phyloP scores from a whole-genome alignment of 2,329 filamentous ascomycete genomes.

The Apiospora pterosperma region DNA sequence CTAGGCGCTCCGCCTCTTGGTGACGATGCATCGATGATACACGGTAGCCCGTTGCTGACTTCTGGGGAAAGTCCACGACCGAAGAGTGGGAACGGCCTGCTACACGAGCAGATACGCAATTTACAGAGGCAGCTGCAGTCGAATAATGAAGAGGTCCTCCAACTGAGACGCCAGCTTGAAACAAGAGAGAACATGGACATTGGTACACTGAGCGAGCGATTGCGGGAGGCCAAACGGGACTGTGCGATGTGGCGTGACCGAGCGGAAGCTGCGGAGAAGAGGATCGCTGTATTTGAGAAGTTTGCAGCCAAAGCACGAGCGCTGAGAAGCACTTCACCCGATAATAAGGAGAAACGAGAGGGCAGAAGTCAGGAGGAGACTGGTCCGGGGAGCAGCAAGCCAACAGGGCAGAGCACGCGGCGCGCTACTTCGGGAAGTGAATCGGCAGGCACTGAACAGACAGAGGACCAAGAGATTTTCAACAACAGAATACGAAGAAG shows the following conservation, averaged over 20 bases:
- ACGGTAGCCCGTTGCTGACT: neutral
- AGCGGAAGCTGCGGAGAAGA: constrained; percentile 53
- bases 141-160: constrained; percentile 42
- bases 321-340: neutral
- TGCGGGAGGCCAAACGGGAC: constrained; percentile 41
- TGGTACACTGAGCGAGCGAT: constrained; percentile 44
- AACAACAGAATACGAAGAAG: constrained; percentile 9
- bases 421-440: neutral
- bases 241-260: constrained; percentile 48
- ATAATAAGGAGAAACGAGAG: neutral
- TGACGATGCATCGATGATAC: constrained; percentile 3
- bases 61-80: constrained; percentile 13
- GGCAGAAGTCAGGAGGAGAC: neutral
- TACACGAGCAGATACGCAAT: constrained; percentile 46
- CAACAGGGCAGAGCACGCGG: neutral
- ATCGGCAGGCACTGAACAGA: constrained; percentile 11
- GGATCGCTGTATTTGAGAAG: constrained; percentile 44
- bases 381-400: neutral
- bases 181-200: constrained; percentile 39
- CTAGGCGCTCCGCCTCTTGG: constrained; percentile 3
- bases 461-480: constrained; percentile 13
- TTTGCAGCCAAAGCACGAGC: constrained; percentile 33
- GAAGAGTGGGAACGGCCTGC: constrained; percentile 28
- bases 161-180: constrained; percentile 44
- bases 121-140: constrained; percentile 45